A percentile compares a stretch with the other conserved stretches of the same genome.
These are phyloP conservation scores for Leccinum variicolor DNA, from an alignment of 768 basidiomycete species.

Conservation along the genomic window DNA sequence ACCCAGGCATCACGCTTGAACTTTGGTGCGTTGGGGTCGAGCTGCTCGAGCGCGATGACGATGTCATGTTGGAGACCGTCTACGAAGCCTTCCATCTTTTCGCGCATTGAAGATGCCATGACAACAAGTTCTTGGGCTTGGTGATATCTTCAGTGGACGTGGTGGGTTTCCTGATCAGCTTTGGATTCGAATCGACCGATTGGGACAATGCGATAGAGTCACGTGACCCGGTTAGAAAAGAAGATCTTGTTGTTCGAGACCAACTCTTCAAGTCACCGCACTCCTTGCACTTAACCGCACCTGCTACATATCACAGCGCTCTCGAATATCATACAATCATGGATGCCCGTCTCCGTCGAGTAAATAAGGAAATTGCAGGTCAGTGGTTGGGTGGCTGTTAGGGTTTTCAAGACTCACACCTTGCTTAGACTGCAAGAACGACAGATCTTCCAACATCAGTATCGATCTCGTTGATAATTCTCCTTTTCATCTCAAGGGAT, in stretches of 20 bases:
- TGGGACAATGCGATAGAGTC: conserved; percentile 17
- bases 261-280: neutral
- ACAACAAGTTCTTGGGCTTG: neutral
- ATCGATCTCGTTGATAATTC: conserved; percentile 88
- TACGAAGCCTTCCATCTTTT: conserved; percentile 75
- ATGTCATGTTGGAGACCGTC: conserved; percentile 75
- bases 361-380: conserved; percentile 94
- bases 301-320: neutral
- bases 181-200: neutral
- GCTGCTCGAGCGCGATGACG: conserved; percentile 67
- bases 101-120: conserved; percentile 54
- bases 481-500: conserved; percentile 88
- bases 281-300: neutral
- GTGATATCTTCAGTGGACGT: too few relatives aligned
- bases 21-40: conserved; percentile 66
- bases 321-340: conserved; percentile 37
- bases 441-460: conserved; percentile 82
- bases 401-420: conserved; percentile 8
- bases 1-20: conserved; percentile 85
- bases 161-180: neutral
- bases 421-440: conserved; percentile 84
- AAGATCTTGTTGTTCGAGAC: conserved; percentile 4
- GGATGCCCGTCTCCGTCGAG: conserved; percentile 86
- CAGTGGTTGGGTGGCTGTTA: conserved; percentile 12
- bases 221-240: conserved; percentile 13